phyloP scores from a whole-genome alignment of 139 green algal genomes.

The Chlamydomonas sphaeroides region DNA sequence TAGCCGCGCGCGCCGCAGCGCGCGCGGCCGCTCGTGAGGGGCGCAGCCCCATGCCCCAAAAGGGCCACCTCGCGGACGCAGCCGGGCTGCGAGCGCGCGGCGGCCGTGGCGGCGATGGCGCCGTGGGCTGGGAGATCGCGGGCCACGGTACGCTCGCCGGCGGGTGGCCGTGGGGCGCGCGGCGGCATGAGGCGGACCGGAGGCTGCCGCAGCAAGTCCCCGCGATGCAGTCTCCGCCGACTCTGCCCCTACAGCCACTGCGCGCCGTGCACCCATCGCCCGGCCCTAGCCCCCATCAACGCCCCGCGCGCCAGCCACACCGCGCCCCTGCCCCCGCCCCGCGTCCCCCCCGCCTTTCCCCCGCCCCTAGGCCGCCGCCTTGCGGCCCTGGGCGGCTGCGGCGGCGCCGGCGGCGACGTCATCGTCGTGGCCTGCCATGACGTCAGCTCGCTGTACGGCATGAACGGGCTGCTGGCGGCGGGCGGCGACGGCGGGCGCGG shows the following conservation, averaged over 20 bases:
- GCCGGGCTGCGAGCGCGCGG: neutral
- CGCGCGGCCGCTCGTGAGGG: neutral
- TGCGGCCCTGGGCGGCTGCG: neutral
- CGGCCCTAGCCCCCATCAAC: too few relatives aligned
- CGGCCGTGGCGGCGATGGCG: neutral
- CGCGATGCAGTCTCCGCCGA: too few relatives aligned
- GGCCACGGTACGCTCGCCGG: neutral
- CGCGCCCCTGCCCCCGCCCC: too few relatives aligned
- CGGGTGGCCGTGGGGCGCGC: too few relatives aligned
- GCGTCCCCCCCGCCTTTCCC: too few relatives aligned
- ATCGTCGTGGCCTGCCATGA: neutral
- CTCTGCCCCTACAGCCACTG: too few relatives aligned
- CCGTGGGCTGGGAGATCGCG: neutral
- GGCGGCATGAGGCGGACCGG: too few relatives aligned
- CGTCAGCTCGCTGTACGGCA: neutral
- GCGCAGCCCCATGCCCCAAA: neutral
- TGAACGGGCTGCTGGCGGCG: neutral
- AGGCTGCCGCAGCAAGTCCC: too few relatives aligned
- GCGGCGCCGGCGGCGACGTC: slow-evolving; percentile 23
- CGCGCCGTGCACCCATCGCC: too few relatives aligned
- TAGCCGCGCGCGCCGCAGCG: neutral
- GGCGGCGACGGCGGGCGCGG: neutral
- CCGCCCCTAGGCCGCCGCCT: neutral
- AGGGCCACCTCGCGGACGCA: neutral
- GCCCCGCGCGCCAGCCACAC: too few relatives aligned